These are phyloP conservation scores for Irpex sp. DNA, from an alignment of 1,284 basidiomycete genomes.

Conservation along the genomic window DNA sequence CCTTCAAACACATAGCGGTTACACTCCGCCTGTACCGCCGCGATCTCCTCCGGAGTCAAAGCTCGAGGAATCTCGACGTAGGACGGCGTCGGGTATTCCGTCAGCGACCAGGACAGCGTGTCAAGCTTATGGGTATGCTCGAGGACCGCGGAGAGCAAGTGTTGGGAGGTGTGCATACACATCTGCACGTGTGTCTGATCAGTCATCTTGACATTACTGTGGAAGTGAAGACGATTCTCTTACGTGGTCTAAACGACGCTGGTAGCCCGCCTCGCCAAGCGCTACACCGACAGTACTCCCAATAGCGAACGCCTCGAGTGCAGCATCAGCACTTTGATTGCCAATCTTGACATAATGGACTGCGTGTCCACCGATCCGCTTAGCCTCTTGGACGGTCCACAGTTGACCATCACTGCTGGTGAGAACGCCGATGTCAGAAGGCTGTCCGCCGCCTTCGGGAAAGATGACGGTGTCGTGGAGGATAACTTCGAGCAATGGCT, in stretches of 20 bases:
- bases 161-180: conserved; percentile 80
- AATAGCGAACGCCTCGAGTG: conserved; percentile 38
- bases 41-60: conserved; percentile 62
- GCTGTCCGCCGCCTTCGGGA: conserved; percentile 87
- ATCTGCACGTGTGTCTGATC: conserved; percentile 29
- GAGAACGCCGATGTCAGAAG: conserved; percentile 71
- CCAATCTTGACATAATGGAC: conserved; percentile 67
- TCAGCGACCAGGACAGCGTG: conserved; percentile 82
- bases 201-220: neutral
- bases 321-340: conserved; percentile 36
- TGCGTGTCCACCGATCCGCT: conserved; percentile 69
- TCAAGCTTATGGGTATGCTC: conserved; percentile 64
- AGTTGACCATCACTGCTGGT: conserved; percentile 34
- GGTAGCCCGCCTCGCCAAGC: conserved; percentile 60
- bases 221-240: conserved; percentile 23
- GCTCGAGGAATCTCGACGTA: conserved; percentile 77
- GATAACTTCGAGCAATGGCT: conserved; percentile 56
- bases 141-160: conserved; percentile 78
- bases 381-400: conserved; percentile 67
- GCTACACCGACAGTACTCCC: conserved; percentile 52
- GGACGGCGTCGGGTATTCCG: conserved; percentile 57
- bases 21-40: conserved; percentile 56
- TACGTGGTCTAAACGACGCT: conserved; percentile 76
- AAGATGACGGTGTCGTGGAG: conserved; percentile 84
- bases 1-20: conserved; percentile 66